Conservation (phyloP, 345 rosid species). For the Arabidopsis thaliana region DNA sequence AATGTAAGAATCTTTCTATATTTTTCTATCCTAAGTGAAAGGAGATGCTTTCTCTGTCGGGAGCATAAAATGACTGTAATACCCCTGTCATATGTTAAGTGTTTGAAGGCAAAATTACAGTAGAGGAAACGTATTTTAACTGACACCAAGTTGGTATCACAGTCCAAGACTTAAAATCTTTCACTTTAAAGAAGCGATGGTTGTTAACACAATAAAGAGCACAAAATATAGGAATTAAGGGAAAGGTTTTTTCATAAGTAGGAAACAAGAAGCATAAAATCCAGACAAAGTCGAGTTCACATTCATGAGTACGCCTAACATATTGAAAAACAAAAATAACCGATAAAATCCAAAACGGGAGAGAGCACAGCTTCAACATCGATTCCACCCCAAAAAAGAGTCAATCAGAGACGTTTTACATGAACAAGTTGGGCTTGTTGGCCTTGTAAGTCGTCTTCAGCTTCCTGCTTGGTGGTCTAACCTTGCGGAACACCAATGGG, state of each 20-base stretch:
- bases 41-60: not conserved
- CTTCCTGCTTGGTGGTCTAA: conserved; percentile 74
- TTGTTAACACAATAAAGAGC: not conserved
- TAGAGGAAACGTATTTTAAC: not conserved
- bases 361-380: conserved; percentile 20
- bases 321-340: conserved; percentile 32
- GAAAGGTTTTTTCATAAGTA: not conserved
- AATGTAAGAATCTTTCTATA: not conserved
- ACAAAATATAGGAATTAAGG: too few species aligned
- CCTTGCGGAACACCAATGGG: conserved; percentile 67
- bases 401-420: conserved; percentile 46
- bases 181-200: too few species aligned
- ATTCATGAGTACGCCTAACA: conserved; percentile 19
- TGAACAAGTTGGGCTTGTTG: conserved; percentile 71
- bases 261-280: conserved; percentile 9
- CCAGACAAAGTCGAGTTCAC: conserved; percentile 21
- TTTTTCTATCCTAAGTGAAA: not conserved
- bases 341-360: conserved; percentile 17
- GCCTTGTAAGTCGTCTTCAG: conserved; percentile 77
- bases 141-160: not conserved
- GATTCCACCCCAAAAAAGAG: conserved; percentile 30
- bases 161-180: not conserved
- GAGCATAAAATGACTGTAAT: not conserved
- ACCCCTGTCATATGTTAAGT: not conserved
- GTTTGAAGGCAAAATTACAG: not conserved